Evolutionary conservation across 441 rosid genomes (phyloP).

Genomic region (Pelargonium myrrhifolium): DNA sequence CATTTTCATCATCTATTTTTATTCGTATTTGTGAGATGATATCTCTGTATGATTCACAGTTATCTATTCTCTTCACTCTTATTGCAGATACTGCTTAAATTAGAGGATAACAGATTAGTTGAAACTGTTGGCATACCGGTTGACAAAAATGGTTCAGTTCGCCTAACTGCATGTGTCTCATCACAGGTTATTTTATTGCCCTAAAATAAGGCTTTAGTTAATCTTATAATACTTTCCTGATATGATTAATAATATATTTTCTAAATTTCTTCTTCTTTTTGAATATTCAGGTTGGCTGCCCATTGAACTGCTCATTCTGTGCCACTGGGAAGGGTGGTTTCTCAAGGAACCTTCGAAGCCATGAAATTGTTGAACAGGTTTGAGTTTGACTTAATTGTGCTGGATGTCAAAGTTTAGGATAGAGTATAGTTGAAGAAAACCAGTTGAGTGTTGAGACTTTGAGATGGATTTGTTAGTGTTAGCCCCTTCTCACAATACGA

Average conservation of each 20-base stretch:
- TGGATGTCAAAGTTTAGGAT: neutral
- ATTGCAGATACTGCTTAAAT: slow-evolving; percentile 60
- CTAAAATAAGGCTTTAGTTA: neutral
- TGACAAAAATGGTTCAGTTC: slow-evolving; percentile 56
- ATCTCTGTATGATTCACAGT: neutral
- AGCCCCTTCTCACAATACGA: neutral
- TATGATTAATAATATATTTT: neutral
- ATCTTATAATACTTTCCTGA: neutral
- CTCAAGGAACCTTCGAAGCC: slow-evolving; percentile 78
- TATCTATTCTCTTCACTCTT: neutral
- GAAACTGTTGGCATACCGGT: slow-evolving; percentile 96
- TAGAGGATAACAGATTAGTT: slow-evolving; percentile 74
- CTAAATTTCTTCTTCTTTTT: slow-evolving; percentile 8
- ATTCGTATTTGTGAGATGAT: too few relatives aligned
- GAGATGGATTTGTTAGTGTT: neutral
- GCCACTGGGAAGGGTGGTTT: slow-evolving; percentile 97
- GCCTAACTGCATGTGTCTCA: slow-evolving; percentile 87
- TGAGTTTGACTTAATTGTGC: slow-evolving; percentile 11
- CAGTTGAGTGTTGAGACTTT: neutral
- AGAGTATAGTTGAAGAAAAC: neutral
- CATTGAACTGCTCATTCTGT: slow-evolving; percentile 85
- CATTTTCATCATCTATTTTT: neutral
- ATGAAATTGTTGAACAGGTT: slow-evolving; percentile 92
- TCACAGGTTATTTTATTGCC: slow-evolving; percentile 54
- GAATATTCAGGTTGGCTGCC: slow-evolving; percentile 75